Conservation (phyloP, 2,329 filamentous ascomycete species). For the Colletotrichum tofieldiae region DNA sequence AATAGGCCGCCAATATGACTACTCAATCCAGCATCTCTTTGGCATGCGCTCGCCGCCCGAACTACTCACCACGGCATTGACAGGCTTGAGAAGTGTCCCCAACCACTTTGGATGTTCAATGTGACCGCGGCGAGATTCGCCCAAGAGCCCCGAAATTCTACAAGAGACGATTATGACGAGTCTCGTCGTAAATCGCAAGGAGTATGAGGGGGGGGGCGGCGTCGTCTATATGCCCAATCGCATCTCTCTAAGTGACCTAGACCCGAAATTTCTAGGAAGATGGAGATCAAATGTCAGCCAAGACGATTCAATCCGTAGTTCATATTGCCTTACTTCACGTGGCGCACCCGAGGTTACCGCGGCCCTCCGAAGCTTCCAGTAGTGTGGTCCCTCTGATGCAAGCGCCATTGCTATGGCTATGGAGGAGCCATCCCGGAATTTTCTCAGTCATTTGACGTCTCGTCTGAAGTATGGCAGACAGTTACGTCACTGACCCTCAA, state of each 20-base stretch:
- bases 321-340: neutral
- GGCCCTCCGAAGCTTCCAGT: neutral
- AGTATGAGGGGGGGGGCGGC: fast-evolving
- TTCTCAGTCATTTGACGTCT: neutral
- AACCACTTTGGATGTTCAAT: neutral
- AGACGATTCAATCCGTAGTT: neutral
- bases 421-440: neutral
- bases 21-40: neutral
- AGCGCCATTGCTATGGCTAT: fast-evolving
- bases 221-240: neutral
- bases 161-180: neutral
- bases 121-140: neutral
- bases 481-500: neutral
- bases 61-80: neutral
- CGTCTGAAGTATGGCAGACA: neutral
- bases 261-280: neutral
- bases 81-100: neutral
- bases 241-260: neutral
- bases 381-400: no score
- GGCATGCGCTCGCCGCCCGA: neutral
- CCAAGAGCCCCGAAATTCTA: neutral
- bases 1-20: neutral
- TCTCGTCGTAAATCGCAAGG: neutral
- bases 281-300: neutral
- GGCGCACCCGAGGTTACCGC: neutral